These are phyloP conservation scores for Persicaria maculosa DNA, from an alignment of 148 eudicot genomes.

Conservation along the genomic window DNA sequence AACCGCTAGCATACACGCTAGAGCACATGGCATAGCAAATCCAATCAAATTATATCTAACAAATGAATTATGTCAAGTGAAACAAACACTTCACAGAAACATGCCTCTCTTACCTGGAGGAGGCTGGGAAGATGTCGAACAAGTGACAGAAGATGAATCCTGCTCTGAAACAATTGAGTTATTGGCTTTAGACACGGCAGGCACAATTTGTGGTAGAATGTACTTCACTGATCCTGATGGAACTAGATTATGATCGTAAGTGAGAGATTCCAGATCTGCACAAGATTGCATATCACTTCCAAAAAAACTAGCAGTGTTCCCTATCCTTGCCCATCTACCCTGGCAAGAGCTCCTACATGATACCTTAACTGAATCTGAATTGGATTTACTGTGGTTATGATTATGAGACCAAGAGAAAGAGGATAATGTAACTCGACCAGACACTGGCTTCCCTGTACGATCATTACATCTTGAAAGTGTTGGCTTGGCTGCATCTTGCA, in stretches of 20 bases:
- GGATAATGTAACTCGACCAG: slow-evolving; percentile 54
- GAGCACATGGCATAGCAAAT: too few species aligned
- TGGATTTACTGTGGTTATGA: slow-evolving; percentile 52
- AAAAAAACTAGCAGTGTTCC: slow-evolving; percentile 33
- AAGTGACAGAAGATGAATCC: slow-evolving; percentile 26
- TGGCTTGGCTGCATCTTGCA: slow-evolving; percentile 64
- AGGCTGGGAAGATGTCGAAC: slow-evolving; percentile 30
- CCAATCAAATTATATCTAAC: too few species aligned
- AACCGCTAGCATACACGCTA: not conserved
- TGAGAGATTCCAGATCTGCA: slow-evolving; percentile 56
- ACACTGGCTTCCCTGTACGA: slow-evolving; percentile 40
- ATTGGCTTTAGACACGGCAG: slow-evolving; percentile 18
- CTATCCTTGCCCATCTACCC: slow-evolving; percentile 83
- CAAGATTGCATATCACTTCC: slow-evolving; percentile 37
- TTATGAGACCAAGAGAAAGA: slow-evolving; percentile 82
- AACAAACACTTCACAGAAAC: not conserved
- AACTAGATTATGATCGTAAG: slow-evolving; percentile 61
- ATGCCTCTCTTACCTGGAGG: slow-evolving; percentile 40
- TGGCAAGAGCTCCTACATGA: slow-evolving; percentile 59
- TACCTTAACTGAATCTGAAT: slow-evolving; percentile 48
- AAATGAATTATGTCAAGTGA: too few species aligned
- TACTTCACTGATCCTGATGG: slow-evolving; percentile 40
- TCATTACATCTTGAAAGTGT: slow-evolving; percentile 42
- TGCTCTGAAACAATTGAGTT: slow-evolving; percentile 27
- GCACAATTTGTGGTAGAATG: slow-evolving; percentile 30